These are phyloP conservation scores for Limnanthes douglasii DNA, from an alignment of 345 rosid species.

Conservation along the genomic window DNA sequence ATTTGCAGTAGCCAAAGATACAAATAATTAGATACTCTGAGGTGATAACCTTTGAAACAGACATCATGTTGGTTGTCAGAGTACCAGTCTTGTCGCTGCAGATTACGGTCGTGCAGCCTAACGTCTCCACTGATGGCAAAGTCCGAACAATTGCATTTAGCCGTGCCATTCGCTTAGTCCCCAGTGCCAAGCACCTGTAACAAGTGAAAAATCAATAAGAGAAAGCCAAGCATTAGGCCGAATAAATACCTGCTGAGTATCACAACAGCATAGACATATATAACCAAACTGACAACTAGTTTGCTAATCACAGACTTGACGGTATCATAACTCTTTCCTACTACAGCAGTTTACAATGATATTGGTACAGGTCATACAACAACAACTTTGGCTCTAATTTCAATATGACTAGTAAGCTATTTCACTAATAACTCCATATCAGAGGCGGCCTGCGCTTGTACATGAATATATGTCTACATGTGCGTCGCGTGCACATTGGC, in stretches of 20 bases:
- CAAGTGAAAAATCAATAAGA: neutral
- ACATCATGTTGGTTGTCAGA: conserved; percentile 98
- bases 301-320: neutral
- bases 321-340: neutral
- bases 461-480: no score
- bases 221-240: conserved; percentile 7
- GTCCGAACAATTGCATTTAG: conserved; percentile 95
- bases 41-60: conserved; percentile 74
- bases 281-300: no score
- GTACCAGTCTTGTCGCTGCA: conserved; percentile 99
- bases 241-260: no score
- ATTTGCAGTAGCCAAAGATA: conserved; percentile 3
- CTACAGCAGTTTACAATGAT: neutral
- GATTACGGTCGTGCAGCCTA: conserved; percentile 97
- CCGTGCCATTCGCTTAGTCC: conserved; percentile 98
- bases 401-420: neutral
- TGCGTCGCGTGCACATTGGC: no score
- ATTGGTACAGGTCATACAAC: neutral
- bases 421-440: neutral
- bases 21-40: conserved; percentile 4
- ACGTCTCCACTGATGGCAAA: conserved; percentile 96
- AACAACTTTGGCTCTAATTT: neutral
- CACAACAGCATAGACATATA: no score
- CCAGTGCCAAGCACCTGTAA: conserved; percentile 97
- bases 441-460: neutral